These are phyloP conservation scores for Exsudoporus frostii DNA, from an alignment of 768 basidiomycete species.

Conservation along the genomic window DNA sequence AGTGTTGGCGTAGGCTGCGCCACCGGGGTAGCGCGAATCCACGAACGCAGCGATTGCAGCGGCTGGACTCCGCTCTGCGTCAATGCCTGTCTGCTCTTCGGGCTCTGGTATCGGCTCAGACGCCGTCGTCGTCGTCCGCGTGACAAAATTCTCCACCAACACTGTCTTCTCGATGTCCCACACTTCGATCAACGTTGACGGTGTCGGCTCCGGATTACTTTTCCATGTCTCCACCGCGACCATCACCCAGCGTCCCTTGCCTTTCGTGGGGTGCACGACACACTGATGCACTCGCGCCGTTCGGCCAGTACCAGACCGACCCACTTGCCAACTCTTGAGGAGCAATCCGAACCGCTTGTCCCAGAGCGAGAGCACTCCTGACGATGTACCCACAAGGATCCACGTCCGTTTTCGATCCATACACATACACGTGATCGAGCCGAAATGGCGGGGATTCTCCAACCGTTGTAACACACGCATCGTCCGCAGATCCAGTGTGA, in stretches of 20 bases:
- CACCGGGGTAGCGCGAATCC: constrained; percentile 54
- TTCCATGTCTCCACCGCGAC: constrained; percentile 66
- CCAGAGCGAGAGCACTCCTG: constrained; percentile 86
- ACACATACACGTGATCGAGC: constrained; percentile 83
- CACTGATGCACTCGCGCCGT: constrained; percentile 68
- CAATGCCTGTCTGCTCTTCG: constrained; percentile 46
- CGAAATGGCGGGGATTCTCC: constrained; percentile 82
- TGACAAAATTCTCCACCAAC: constrained; percentile 77
- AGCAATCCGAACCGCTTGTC: constrained; percentile 91
- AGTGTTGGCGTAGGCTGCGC: constrained; percentile 23
- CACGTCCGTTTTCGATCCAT: constrained; percentile 82
- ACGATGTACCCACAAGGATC: constrained; percentile 85
- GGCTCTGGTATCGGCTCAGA: constrained; percentile 54
- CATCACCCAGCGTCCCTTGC: constrained; percentile 87
- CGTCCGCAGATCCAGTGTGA: constrained; percentile 78
- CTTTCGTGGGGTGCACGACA: constrained; percentile 80
- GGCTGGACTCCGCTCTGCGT: constrained; percentile 63
- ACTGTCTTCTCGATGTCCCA: constrained; percentile 87
- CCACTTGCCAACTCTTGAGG: constrained; percentile 84
- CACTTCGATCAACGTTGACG: constrained; percentile 66
- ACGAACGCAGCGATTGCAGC: constrained; percentile 78
- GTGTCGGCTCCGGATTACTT: constrained; percentile 36
- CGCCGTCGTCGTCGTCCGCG: constrained; percentile 43
- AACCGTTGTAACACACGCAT: constrained; percentile 75
- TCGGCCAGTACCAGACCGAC: constrained; percentile 48